A percentile compares a stretch with the other conserved stretches of the same genome.
Evolutionary conservation across 2,329 filamentous ascomycete genomes (phyloP).

Genomic region (Huntiella abstrusa): DNA sequence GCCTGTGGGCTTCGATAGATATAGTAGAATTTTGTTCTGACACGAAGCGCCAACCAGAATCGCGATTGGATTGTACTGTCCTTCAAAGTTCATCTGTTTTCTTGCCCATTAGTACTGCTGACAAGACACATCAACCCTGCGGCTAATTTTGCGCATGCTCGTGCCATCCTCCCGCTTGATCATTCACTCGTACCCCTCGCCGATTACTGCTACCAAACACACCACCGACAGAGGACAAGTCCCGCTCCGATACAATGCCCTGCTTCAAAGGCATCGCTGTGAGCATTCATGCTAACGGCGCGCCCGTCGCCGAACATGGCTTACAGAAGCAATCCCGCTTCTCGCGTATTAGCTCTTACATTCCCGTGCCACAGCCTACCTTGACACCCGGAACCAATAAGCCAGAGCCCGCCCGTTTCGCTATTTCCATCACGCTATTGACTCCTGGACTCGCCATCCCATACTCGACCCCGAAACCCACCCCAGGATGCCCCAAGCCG

Average conservation of each 20-base stretch:
- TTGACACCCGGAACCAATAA: constrained; percentile 43
- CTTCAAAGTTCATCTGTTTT: too few relatives aligned
- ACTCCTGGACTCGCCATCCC: constrained; percentile 77
- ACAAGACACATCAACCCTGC: too few relatives aligned
- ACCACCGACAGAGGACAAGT: background rate
- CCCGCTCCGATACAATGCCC: constrained; percentile 39
- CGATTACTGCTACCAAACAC: background rate
- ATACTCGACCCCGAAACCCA: constrained; percentile 75
- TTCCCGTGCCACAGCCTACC: constrained; percentile 79
- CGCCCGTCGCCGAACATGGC: constrained; percentile 79
- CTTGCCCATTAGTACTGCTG: too few relatives aligned
- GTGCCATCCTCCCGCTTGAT: background rate
- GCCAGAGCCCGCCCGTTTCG: constrained; percentile 86
- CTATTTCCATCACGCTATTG: constrained; percentile 90
- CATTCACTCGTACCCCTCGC: background rate
- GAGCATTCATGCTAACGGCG: constrained; percentile 68
- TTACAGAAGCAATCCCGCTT: constrained; percentile 85
- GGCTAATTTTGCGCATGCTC: background rate
- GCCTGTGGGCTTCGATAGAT: too few relatives aligned
- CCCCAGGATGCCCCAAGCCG: constrained; percentile 56
- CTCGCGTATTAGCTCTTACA: constrained; percentile 90
- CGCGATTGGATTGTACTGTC: too few relatives aligned
- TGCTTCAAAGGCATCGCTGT: constrained; percentile 99
- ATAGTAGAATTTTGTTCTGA: too few relatives aligned
- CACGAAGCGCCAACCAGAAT: too few relatives aligned